These are phyloP conservation scores for Epichloe sibirici DNA, from an alignment of 2,329 filamentous ascomycete species.

Conservation along the genomic window DNA sequence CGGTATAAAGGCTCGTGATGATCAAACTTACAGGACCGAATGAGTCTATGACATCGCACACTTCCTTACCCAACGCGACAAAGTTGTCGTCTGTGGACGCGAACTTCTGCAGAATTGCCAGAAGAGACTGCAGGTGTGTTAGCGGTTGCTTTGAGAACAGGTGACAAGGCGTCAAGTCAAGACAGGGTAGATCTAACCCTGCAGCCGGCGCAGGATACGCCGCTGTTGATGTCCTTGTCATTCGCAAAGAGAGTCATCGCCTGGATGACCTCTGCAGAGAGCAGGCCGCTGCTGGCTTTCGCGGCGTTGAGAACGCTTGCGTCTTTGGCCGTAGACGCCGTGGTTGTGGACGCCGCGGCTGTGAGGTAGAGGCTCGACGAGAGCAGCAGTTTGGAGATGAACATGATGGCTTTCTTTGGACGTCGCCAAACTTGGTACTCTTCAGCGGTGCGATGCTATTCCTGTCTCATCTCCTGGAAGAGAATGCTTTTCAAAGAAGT, in stretches of 20 bases:
- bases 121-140: background rate
- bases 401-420: background rate
- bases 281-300: background rate
- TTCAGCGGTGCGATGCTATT: no score
- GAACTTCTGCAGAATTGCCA: background rate
- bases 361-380: background rate
- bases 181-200: background rate
- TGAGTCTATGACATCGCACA: background rate
- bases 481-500: no score
- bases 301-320: background rate
- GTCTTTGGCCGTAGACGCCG: background rate
- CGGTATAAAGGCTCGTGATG: no score
- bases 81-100: fast-evolving
- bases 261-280: background rate
- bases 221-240: background rate
- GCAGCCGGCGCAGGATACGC: background rate
- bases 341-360: background rate
- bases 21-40: background rate
- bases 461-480: no score
- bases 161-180: background rate
- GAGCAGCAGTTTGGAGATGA: background rate
- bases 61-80: background rate
- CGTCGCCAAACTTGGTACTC: no score
- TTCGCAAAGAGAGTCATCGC: background rate
- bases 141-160: no score